These are phyloP conservation scores for Aechmea fasciata DNA, from an alignment of 176 grass and related monocot genomes.

Conservation along the genomic window DNA sequence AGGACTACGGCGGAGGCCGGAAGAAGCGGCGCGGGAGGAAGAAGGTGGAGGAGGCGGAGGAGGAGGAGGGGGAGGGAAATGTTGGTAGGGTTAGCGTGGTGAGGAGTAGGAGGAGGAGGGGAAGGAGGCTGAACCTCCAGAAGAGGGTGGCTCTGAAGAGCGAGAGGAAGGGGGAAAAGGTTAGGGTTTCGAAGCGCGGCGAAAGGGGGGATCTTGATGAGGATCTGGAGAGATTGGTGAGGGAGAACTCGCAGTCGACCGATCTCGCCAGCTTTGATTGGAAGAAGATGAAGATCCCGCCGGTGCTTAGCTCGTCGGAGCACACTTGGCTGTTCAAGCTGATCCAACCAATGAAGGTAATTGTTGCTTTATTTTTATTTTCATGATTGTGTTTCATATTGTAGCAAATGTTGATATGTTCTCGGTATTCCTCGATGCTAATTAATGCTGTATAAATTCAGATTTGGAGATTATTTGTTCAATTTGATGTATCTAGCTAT, in stretches of 20 bases:
- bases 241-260: slow-evolving; percentile 45
- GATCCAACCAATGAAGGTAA: slow-evolving; percentile 77
- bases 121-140: slow-evolving; percentile 45
- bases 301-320: slow-evolving; percentile 52
- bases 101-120: slow-evolving; percentile 30
- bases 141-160: slow-evolving; percentile 43
- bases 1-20: not conserved
- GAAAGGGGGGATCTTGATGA: slow-evolving; percentile 20
- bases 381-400: too few species aligned
- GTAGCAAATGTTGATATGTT: too few species aligned
- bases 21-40: slow-evolving; percentile 3
- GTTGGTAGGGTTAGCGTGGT: slow-evolving; percentile 29
- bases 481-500: too few species aligned
- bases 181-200: not conserved
- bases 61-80: slow-evolving; percentile 16
- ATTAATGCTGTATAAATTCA: not conserved
- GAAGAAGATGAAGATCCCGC: slow-evolving; percentile 85
- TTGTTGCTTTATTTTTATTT: not conserved
- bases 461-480: not conserved
- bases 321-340: slow-evolving; percentile 65
- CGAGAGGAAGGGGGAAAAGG: slow-evolving; percentile 9
- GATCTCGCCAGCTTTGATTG: slow-evolving; percentile 73
- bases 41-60: slow-evolving; percentile 25
- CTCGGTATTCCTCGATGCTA: too few species aligned
- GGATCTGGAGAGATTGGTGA: slow-evolving; percentile 44